These are phyloP conservation scores for Nothomitra cinnamomea DNA, from an alignment of 2,329 filamentous ascomycete species.

Conservation along the genomic window DNA sequence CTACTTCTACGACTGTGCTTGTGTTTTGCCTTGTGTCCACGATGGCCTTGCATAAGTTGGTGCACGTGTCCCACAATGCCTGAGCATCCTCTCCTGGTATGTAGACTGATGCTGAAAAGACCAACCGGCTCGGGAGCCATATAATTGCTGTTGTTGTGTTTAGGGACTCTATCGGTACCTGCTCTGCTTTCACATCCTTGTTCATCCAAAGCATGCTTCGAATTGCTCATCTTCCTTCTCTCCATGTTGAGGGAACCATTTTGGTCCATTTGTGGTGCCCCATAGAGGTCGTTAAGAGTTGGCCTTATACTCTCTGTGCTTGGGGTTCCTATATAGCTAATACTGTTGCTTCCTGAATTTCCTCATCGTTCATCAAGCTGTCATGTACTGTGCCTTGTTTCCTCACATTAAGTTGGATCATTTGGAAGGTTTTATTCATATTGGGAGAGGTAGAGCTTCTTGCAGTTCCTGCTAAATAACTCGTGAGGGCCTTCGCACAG, in stretches of 20 bases:
- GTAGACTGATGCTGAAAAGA: neutral
- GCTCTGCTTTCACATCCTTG: neutral
- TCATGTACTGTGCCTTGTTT: no score
- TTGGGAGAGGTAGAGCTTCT: neutral
- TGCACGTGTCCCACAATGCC: neutral
- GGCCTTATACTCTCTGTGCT: neutral
- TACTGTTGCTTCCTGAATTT: neutral
- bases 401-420: no score
- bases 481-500: neutral
- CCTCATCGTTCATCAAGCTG: no score
- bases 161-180: neutral
- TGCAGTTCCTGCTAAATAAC: neutral
- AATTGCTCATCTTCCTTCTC: neutral
- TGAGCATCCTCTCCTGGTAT: neutral
- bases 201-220: no score
- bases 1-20: neutral
- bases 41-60: neutral
- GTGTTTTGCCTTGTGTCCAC: neutral
- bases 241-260: conserved; percentile 12
- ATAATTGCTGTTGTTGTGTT: neutral
- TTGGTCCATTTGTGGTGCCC: conserved; percentile 14
- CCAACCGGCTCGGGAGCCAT: neutral
- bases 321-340: neutral
- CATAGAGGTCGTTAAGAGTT: conserved; percentile 12
- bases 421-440: neutral